Percentiles rank a stretch among this genome's conserved stretches.
phyloP scores from a whole-genome alignment of 768 basidiomycete species.

The Mycena metata region DNA sequence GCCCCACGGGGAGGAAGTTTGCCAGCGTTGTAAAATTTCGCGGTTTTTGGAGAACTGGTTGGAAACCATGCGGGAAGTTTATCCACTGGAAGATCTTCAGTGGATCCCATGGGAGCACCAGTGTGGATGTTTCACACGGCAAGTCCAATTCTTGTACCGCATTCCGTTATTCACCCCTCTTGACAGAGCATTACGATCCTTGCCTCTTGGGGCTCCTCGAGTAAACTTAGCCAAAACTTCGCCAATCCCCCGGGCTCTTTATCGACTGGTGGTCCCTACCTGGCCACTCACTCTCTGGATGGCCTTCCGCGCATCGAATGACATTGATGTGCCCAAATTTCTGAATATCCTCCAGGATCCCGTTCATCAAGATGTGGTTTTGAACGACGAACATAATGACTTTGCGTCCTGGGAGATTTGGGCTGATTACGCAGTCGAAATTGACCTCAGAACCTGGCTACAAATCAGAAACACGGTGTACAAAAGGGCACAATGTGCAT shows the following conservation, averaged over 20 bases:
- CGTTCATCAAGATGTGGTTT: not conserved
- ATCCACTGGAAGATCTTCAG: conserved; percentile 3
- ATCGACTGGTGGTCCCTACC: conserved; percentile 15
- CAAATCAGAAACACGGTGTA: conserved; percentile 11
- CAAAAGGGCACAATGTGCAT: not conserved
- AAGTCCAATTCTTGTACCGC: not conserved
- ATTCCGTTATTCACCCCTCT: not conserved
- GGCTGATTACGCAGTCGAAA: conserved; percentile 19
- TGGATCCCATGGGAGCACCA: conserved; percentile 12
- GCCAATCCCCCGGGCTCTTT: not conserved
- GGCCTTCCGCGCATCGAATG: conserved; percentile 7
- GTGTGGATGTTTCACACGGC: conserved; percentile 13
- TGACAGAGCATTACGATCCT: not conserved
- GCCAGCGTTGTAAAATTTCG: conserved; percentile 1
- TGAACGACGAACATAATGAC: conserved; percentile 7
- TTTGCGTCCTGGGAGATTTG: not conserved
- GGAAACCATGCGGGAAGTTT: conserved; percentile 17
- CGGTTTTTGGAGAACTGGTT: conserved; percentile 3
- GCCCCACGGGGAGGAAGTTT: not conserved
- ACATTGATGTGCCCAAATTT: not conserved
- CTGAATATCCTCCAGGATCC: conserved; percentile 13
- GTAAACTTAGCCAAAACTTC: not conserved
- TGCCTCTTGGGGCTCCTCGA: not conserved
- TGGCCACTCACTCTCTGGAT: conserved; percentile 30
- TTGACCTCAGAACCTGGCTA: conserved; percentile 7